phyloP scores from a whole-genome alignment of 257 asterid species.

The Solanum rostratum region DNA sequence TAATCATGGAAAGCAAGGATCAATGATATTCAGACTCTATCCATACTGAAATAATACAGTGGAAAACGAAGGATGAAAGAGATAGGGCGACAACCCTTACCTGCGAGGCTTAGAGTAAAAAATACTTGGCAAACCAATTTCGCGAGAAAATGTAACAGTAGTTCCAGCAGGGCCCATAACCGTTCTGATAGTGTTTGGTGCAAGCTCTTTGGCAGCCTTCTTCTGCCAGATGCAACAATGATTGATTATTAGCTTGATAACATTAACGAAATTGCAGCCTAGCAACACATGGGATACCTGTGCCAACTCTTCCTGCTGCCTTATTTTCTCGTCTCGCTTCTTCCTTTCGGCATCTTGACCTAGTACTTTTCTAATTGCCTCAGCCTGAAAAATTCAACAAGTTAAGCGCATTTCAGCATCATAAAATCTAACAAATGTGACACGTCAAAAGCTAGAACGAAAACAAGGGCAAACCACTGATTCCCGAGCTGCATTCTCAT shows the following conservation, averaged over 20 bases:
- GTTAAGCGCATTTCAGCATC: neutral
- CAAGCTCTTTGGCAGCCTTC: constrained; percentile 59
- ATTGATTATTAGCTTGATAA: neutral
- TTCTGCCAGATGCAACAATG: constrained; percentile 23
- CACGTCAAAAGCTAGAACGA: neutral
- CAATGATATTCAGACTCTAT: neutral
- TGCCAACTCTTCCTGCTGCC: constrained; percentile 83
- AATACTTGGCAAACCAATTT: constrained; percentile 65
- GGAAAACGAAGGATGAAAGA: neutral
- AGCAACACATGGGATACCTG: constrained; percentile 38
- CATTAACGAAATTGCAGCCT: neutral
- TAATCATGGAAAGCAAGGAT: neutral
- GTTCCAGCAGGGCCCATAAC: constrained; percentile 82
- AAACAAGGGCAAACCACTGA: constrained; percentile 19
- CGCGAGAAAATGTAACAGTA: constrained; percentile 59
- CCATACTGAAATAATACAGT: neutral
- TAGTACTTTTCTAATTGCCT: constrained; percentile 76
- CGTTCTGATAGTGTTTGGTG: constrained; percentile 59
- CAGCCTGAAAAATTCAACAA: constrained; percentile 17
- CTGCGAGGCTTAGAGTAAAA: constrained; percentile 46
- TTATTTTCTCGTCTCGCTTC: constrained; percentile 78
- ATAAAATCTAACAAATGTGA: neutral
- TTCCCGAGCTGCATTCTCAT: constrained; percentile 33
- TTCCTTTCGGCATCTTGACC: constrained; percentile 94
- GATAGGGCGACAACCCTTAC: constrained; percentile 10